Conservation (phyloP, 148 eudicot species). For the Fagopyrum esculentum region DNA sequence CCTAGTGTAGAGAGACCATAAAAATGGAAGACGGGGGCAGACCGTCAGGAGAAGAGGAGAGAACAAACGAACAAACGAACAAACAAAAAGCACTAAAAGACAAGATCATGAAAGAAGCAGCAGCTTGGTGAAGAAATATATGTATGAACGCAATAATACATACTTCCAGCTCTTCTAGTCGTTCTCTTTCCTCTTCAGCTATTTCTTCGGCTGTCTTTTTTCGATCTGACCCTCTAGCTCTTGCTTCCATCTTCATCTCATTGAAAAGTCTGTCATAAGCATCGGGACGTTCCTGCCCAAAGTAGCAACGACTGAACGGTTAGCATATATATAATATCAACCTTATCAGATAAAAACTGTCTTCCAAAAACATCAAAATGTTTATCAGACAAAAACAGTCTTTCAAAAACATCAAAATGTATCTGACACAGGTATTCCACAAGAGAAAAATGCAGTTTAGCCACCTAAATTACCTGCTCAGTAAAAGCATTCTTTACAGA, state of each 20-base stretch:
- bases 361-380: background rate
- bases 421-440: background rate
- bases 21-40: too few relatives aligned
- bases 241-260: constrained; percentile 64
- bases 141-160: background rate
- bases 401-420: background rate
- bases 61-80: too few relatives aligned
- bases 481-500: constrained; percentile 26
- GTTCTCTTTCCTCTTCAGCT: constrained; percentile 89
- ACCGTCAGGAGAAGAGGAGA: too few relatives aligned
- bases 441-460: background rate
- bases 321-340: background rate
- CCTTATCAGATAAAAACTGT: background rate
- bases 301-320: constrained; percentile 5
- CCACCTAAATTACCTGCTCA: constrained; percentile 32
- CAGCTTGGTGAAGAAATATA: background rate
- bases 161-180: constrained; percentile 86
- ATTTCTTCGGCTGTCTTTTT: constrained; percentile 93
- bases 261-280: constrained; percentile 68
- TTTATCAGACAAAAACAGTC: background rate
- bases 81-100: too few relatives aligned
- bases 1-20: too few relatives aligned
- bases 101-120: background rate
- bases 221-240: constrained; percentile 86
- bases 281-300: constrained; percentile 73